phyloP scores from a whole-genome alignment of 169 alveolate species.

The Plasmodium adleri region DNA sequence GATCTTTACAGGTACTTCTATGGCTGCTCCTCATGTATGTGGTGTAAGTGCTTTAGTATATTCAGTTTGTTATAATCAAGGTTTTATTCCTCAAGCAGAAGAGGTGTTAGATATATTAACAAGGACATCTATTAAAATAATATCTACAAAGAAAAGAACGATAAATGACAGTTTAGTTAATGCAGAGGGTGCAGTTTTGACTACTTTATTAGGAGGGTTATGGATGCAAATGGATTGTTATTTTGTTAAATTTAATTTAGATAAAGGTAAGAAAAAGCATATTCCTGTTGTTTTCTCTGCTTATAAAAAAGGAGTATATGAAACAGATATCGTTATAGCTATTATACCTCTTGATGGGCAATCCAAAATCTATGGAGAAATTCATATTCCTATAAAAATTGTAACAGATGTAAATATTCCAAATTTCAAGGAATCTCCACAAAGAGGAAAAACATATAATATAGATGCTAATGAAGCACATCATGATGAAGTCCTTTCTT shows the following conservation, averaged over 20 bases:
- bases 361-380: constrained; percentile 67
- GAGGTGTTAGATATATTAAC: constrained; percentile 66
- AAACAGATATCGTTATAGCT: constrained; percentile 63
- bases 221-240: constrained; percentile 78
- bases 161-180: constrained; percentile 39
- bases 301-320: constrained; percentile 64
- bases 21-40: constrained; percentile 82
- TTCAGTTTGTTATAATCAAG: constrained; percentile 64
- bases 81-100: constrained; percentile 43
- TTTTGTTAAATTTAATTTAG: constrained; percentile 40
- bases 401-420: constrained; percentile 22
- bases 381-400: constrained; percentile 57
- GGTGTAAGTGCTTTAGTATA: constrained; percentile 77
- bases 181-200: constrained; percentile 76
- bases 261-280: constrained; percentile 35
- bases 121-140: constrained; percentile 44
- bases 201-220: constrained; percentile 72
- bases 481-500: constrained; percentile 59
- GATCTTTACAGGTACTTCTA: constrained; percentile 76
- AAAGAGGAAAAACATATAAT: constrained; percentile 20
- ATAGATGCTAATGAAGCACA: constrained; percentile 40
- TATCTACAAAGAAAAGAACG: constrained; percentile 28
- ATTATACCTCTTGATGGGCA: constrained; percentile 31
- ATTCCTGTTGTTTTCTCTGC: constrained; percentile 73
- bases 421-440: constrained; percentile 32